Percentiles rank a stretch among this genome's conserved stretches.
These are phyloP conservation scores for Arctium minus DNA, from an alignment of 129 eudicot genomes.

Conservation along the genomic window DNA sequence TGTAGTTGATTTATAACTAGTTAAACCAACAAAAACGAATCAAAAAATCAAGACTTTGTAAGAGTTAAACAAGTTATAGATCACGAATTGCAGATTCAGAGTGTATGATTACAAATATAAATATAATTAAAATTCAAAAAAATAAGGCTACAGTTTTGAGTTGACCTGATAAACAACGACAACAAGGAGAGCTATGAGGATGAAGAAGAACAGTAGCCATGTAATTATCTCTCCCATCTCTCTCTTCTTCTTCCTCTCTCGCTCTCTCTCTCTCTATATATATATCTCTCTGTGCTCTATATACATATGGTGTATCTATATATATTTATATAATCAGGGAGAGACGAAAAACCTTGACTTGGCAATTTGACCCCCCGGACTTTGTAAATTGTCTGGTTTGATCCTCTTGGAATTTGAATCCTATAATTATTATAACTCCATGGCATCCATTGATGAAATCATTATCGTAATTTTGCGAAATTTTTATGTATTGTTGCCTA, in stretches of 20 bases:
- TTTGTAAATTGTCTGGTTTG: not conserved
- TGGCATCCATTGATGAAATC: too few species aligned
- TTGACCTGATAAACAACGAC: constrained; percentile 86
- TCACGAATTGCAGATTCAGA: constrained; percentile 18
- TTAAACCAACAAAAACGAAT: not conserved
- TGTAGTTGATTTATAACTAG: not conserved
- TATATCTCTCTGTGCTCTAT: too few species aligned
- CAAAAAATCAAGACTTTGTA: not conserved
- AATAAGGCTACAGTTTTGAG: not conserved
- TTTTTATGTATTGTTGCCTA: too few species aligned
- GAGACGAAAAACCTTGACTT: not conserved
- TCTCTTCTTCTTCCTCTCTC: constrained; percentile 4
- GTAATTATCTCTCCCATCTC: constrained; percentile 54
- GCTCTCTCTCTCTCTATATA: not conserved
- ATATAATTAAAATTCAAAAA: not conserved
- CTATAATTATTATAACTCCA: not conserved
- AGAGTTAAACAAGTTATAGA: constrained; percentile 5
- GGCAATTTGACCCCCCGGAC: constrained; percentile 16
- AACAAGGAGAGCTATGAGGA: constrained; percentile 67
- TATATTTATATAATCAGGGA: not conserved
- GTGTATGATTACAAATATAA: not conserved
- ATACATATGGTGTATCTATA: not conserved
- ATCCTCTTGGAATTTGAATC: not conserved
- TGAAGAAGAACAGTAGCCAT: constrained; percentile 88
- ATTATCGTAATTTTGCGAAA: too few species aligned